A percentile compares a stretch with the other conserved stretches of the same genome.
Conservation (phyloP, 1,139 yeast species). For the Entelexis paramagnoliae region DNA sequence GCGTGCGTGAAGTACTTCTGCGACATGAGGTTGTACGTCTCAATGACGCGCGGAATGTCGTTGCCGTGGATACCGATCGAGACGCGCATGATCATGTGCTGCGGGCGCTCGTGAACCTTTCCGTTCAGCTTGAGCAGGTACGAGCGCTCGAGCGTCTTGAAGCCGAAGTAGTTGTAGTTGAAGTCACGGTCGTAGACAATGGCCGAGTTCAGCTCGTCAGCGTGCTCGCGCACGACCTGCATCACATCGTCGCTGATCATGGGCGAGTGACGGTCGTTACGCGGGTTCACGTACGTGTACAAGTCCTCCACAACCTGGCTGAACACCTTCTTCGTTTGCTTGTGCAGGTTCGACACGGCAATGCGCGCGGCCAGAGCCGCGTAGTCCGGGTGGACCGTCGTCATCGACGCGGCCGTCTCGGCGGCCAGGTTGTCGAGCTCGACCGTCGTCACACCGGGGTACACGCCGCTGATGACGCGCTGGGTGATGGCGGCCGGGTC, state of each 20-base stretch:
- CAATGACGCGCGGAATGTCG: slow-evolving; percentile 59
- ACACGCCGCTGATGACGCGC: slow-evolving; percentile 79
- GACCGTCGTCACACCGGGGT: slow-evolving; percentile 91
- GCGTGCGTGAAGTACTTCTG: slow-evolving; percentile 78
- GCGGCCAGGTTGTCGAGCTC: slow-evolving; percentile 91
- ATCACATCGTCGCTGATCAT: slow-evolving; percentile 69
- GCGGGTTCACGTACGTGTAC: slow-evolving; percentile 57
- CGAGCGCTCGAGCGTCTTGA: slow-evolving; percentile 78
- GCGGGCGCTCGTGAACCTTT: slow-evolving; percentile 80
- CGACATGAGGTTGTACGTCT: slow-evolving; percentile 79
- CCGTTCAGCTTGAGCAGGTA: slow-evolving; percentile 63
- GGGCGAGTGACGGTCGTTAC: slow-evolving; percentile 59
- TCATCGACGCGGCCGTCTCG: slow-evolving; percentile 94
- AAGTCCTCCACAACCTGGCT: slow-evolving; percentile 64
- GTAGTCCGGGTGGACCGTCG: slow-evolving; percentile 93
- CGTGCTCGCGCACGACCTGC: slow-evolving; percentile 50
- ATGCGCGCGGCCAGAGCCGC: slow-evolving; percentile 91
- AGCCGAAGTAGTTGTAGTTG: slow-evolving; percentile 73
- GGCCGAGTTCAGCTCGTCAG: slow-evolving; percentile 68
- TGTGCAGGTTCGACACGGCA: slow-evolving; percentile 83
- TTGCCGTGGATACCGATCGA: slow-evolving; percentile 78
- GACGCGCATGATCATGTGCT: slow-evolving; percentile 81
- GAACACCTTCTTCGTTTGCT: slow-evolving; percentile 83
- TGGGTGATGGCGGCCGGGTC: slow-evolving; percentile 87
- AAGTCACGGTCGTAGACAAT: slow-evolving; percentile 77